phyloP scores from a whole-genome alignment of 768 basidiomycete genomes.

The Calocybe indica region DNA sequence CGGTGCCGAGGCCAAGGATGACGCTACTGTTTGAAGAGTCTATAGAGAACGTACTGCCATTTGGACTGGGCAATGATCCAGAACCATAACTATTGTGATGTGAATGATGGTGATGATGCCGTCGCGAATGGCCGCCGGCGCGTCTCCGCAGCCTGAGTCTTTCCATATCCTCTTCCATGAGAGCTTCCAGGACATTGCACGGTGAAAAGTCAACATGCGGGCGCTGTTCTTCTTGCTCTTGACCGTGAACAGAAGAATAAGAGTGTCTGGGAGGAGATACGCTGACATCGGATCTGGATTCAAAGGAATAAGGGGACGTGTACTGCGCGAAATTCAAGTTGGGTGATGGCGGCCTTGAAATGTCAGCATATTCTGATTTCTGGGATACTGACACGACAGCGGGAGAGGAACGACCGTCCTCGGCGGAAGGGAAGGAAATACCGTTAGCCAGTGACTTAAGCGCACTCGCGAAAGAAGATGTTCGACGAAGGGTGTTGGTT shows the following conservation, averaged over 20 bases:
- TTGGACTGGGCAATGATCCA: conserved; percentile 56
- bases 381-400: conserved; percentile 14
- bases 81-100: too few species aligned
- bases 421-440: conserved; percentile 62
- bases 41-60: conserved; percentile 71
- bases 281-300: conserved; percentile 16
- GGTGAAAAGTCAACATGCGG: conserved; percentile 53
- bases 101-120: conserved; percentile 30
- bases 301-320: conserved; percentile 54
- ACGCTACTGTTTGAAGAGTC: conserved; percentile 66
- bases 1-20: conserved; percentile 74
- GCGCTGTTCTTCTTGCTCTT: conserved; percentile 24
- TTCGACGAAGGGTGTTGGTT: conserved; percentile 65
- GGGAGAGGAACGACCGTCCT: conserved; percentile 42
- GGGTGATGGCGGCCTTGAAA: conserved; percentile 73
- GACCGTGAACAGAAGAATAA: conserved; percentile 15
- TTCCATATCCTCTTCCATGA: conserved; percentile 95
- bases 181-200: conserved; percentile 77
- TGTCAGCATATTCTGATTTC: conserved; percentile 25
- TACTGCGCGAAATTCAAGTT: conserved; percentile 76
- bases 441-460: conserved; percentile 65
- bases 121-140: conserved; percentile 31
- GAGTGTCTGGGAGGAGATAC: conserved; percentile 33
- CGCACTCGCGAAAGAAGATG: conserved; percentile 76
- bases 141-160: conserved; percentile 69